Percentiles rank a stretch among this genome's conserved stretches.
Conservation (phyloP, 805 yeast species). For the Candida verbasci region DNA sequence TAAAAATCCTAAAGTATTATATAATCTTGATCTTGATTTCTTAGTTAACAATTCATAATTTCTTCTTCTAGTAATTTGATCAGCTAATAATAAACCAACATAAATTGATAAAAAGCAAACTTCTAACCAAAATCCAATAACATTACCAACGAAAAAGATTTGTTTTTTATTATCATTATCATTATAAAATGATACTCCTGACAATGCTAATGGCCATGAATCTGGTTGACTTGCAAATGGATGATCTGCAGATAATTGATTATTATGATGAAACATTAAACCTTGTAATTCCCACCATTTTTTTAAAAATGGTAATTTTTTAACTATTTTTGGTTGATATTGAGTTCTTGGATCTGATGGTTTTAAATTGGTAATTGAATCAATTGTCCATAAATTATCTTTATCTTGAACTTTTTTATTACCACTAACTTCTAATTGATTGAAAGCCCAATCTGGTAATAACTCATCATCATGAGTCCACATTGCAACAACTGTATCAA, state of each 20-base stretch:
- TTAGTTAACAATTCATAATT: constrained; percentile 52
- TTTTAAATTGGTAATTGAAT: constrained; percentile 55
- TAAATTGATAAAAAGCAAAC: constrained; percentile 59
- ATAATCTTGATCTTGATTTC: constrained; percentile 65
- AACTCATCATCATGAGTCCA: constrained; percentile 84
- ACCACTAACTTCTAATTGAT: constrained; percentile 93
- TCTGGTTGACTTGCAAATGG: constrained; percentile 94
- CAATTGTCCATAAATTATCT: constrained; percentile 73
- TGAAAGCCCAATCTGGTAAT: constrained; percentile 93
- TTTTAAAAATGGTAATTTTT: constrained; percentile 63
- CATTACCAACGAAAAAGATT: constrained; percentile 86
- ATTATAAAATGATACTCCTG: constrained; percentile 97
- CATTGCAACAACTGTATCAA: constrained; percentile 84
- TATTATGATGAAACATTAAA: constrained; percentile 89
- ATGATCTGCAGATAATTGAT: constrained; percentile 79
- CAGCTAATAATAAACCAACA: constrained; percentile 63
- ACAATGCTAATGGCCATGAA: constrained; percentile 83
- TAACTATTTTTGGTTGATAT: constrained; percentile 63
- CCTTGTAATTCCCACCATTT: constrained; percentile 90
- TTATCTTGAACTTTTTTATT: constrained; percentile 71
- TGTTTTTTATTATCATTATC: constrained; percentile 60
- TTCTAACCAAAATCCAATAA: constrained; percentile 87
- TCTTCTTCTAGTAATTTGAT: constrained; percentile 76
- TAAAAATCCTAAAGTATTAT: constrained; percentile 78
- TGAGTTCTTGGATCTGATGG: constrained; percentile 53